Percentiles rank a stretch among this genome's conserved stretches.
phyloP scores from a whole-genome alignment of 140 eudicot species.

The Ambrosia hybrid region DNA sequence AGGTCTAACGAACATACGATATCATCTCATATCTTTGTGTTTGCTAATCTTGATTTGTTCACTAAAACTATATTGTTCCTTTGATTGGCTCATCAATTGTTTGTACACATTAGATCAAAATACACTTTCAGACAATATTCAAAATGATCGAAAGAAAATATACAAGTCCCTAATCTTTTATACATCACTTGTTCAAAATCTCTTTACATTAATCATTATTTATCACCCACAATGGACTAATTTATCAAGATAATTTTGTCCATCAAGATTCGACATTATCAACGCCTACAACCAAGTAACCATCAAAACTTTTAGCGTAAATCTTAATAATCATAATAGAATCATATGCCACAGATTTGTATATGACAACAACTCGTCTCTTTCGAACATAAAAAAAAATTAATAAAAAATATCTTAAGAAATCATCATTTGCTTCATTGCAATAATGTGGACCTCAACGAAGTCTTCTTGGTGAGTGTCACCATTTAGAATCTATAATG shows the following conservation, averaged over 20 bases:
- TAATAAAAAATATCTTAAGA: neutral
- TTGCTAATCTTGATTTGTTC: too few relatives aligned
- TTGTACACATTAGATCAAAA: neutral
- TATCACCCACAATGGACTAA: neutral
- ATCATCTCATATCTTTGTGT: too few relatives aligned
- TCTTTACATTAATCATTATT: too few relatives aligned
- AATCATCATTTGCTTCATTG: neutral
- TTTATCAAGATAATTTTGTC: neutral
- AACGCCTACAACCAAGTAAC: neutral
- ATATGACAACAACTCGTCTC: neutral
- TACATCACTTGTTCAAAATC: too few relatives aligned
- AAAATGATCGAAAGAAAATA: too few relatives aligned
- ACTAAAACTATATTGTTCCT: too few relatives aligned
- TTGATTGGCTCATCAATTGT: too few relatives aligned
- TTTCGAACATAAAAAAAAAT: too few relatives aligned
- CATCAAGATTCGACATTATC: neutral
- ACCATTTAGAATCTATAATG: conserved; percentile 18
- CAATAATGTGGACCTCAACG: conserved; percentile 2
- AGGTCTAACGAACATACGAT: too few relatives aligned
- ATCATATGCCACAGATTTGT: neutral
- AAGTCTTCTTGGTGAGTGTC: conserved; percentile 15
- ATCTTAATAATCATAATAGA: neutral
- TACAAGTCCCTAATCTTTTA: neutral
- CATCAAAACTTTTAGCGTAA: neutral
- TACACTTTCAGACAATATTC: neutral